These are phyloP conservation scores for Graphilbum ipis-grandicollis DNA, from an alignment of 2,329 filamentous ascomycete genomes.

Conservation along the genomic window DNA sequence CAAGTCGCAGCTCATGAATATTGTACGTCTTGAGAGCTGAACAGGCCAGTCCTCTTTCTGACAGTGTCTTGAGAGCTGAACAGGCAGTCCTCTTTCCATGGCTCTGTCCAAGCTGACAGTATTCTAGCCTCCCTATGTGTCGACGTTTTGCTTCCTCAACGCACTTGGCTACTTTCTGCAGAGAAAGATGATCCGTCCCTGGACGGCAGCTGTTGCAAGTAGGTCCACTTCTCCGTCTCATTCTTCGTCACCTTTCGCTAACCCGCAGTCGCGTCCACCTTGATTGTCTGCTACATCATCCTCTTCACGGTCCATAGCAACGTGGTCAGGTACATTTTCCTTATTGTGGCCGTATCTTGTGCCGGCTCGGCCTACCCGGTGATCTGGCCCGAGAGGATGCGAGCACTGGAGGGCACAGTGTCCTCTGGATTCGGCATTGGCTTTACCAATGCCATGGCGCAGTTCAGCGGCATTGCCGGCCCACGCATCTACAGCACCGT, in stretches of 20 bases:
- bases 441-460: conserved; percentile 23
- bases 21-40: conserved; percentile 11
- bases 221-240: conserved; percentile 10
- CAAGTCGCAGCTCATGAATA: conserved; percentile 24
- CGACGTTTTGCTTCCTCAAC: conserved; percentile 20
- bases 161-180: conserved; percentile 17
- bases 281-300: conserved; percentile 21
- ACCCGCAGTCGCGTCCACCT: conserved; percentile 16
- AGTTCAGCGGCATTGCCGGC: conserved; percentile 22
- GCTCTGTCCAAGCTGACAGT: not conserved
- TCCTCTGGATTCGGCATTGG: conserved; percentile 22
- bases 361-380: conserved; percentile 23
- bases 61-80: no score
- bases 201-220: conserved; percentile 21
- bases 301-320: conserved; percentile 17
- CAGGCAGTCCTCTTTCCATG: not conserved
- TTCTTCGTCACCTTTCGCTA: not conserved
- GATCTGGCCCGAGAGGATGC: conserved; percentile 25
- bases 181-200: conserved; percentile 17
- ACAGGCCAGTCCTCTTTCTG: no score
- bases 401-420: conserved; percentile 21
- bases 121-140: conserved; percentile 18
- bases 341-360: conserved; percentile 18
- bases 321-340: conserved; percentile 18
- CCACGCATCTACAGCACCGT: conserved; percentile 21